Conservation (phyloP, 225 moss, liverwort and hornwort species). For the Polytrichum formosum region DNA sequence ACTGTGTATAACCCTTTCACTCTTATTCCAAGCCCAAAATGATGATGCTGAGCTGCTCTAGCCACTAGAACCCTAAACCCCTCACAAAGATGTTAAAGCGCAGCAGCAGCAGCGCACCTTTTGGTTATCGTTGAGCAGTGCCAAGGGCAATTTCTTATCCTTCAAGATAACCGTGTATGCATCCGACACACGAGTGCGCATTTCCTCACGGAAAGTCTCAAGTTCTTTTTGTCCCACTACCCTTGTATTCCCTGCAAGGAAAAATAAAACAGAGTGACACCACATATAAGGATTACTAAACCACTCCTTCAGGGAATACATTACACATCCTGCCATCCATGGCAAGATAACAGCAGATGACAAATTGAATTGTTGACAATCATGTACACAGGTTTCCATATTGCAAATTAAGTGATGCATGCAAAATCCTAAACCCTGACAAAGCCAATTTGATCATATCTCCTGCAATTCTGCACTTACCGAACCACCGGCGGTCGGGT, state of each 20-base stretch:
- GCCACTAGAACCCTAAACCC: not conserved
- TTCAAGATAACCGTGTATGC: slow-evolving; percentile 92
- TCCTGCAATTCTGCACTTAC: slow-evolving; percentile 16
- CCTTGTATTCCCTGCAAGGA: slow-evolving; percentile 73
- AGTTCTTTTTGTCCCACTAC: slow-evolving; percentile 96
- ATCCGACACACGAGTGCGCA: slow-evolving; percentile 85
- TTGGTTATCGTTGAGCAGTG: slow-evolving; percentile 72
- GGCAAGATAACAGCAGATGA: no score
- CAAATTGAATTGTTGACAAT: no score
- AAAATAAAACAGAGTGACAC: not conserved
- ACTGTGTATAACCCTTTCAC: not conserved
- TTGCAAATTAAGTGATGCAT: no score
- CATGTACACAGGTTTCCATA: no score
- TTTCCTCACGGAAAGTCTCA: slow-evolving; percentile 88
- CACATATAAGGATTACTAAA: no score
- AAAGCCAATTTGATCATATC: no score
- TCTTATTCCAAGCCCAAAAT: not conserved
- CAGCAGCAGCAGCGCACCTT: slow-evolving; percentile 46
- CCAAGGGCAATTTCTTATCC: slow-evolving; percentile 89
- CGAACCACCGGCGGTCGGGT: slow-evolving; percentile 98
- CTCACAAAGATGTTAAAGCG: not conserved
- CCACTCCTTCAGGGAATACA: no score
- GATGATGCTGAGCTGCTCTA: not conserved
- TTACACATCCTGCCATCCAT: no score
- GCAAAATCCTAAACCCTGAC: no score